A percentile compares a stretch with the other conserved stretches of the same genome.
These are phyloP conservation scores for Coemansia sp. DNA, from an alignment of 192 early-diverging fungal genomes.

Conservation along the genomic window DNA sequence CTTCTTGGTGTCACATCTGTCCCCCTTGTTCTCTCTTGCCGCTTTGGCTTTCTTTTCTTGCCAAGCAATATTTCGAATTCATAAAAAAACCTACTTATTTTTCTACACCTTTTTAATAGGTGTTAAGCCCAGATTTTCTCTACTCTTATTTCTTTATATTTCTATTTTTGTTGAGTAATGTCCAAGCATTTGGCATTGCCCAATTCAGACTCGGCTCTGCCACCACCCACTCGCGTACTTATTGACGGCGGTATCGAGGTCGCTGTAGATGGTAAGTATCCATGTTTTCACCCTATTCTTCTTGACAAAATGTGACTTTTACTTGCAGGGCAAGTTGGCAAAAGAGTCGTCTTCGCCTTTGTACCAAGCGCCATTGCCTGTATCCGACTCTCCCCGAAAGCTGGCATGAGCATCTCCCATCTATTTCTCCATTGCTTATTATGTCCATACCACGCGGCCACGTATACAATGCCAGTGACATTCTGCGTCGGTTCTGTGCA, in stretches of 20 bases:
- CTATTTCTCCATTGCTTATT: neutral
- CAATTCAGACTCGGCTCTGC: slow-evolving; percentile 46
- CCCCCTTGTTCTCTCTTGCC: slow-evolving; percentile 8
- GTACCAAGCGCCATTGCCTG: neutral
- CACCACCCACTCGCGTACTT: slow-evolving; percentile 36
- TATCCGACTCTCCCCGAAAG: neutral
- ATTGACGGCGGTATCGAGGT: slow-evolving; percentile 36
- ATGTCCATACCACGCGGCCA: neutral
- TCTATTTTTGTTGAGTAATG: slow-evolving; percentile 28
- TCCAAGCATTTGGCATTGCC: slow-evolving; percentile 24
- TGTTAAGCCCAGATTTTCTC: neutral
- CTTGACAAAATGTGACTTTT: neutral
- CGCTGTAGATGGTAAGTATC: slow-evolving; percentile 42
- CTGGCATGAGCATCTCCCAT: neutral
- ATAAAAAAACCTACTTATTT: neutral
- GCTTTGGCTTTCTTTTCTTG: slow-evolving; percentile 10
- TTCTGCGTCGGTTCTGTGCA: neutral
- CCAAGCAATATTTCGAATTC: slow-evolving; percentile 7
- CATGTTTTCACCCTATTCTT: slow-evolving; percentile 6
- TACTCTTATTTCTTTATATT: slow-evolving; percentile 7
- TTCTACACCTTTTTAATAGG: neutral
- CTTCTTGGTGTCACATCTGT: slow-evolving; percentile 12
- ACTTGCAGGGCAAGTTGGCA: neutral
- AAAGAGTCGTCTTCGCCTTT: neutral
- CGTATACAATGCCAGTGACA: neutral